Evolutionary conservation across 2,329 filamentous ascomycete species (phyloP).

Genomic region (Aureobasidium namibiae): DNA sequence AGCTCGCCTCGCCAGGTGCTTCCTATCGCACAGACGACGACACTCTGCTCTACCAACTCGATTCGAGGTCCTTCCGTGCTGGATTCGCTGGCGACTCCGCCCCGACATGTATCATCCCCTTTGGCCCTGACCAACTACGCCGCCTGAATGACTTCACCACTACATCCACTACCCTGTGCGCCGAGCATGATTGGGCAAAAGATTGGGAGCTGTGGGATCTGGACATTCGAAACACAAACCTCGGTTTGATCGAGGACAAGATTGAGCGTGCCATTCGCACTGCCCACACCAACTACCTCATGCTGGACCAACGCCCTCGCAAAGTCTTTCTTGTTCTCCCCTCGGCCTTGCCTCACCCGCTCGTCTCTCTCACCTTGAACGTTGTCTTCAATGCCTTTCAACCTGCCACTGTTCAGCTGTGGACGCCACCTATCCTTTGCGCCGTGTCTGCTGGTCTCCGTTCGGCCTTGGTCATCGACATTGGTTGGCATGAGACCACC

Average conservation of each 20-base stretch:
- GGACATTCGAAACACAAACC: slow-evolving; percentile 63
- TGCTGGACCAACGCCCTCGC: slow-evolving; percentile 58
- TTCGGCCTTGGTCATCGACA: slow-evolving; percentile 77
- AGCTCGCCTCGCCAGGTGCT: slow-evolving; percentile 50
- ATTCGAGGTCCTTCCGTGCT: slow-evolving; percentile 66
- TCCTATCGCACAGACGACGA: slow-evolving; percentile 62
- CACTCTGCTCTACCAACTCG: slow-evolving; percentile 72
- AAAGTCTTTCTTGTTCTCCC: slow-evolving; percentile 69
- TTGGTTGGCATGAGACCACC: slow-evolving; percentile 87
- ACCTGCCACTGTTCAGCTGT: slow-evolving; percentile 68
- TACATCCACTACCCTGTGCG: slow-evolving; percentile 41
- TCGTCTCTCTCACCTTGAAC: slow-evolving; percentile 67
- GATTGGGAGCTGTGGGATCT: slow-evolving; percentile 69
- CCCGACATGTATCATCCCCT: slow-evolving; percentile 63
- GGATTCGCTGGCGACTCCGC: slow-evolving; percentile 79
- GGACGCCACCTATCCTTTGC: slow-evolving; percentile 68
- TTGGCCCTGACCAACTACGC: slow-evolving; percentile 66
- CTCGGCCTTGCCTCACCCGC: slow-evolving; percentile 64
- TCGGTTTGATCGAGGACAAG: slow-evolving; percentile 77
- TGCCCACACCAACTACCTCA: slow-evolving; percentile 67
- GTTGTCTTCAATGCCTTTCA: slow-evolving; percentile 78
- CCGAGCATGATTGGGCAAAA: slow-evolving; percentile 54
- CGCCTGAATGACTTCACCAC: slow-evolving; percentile 72
- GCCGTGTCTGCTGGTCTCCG: slow-evolving; percentile 73
- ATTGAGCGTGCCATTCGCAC: slow-evolving; percentile 76